These are phyloP conservation scores for Suhomyces faveliae DNA, from an alignment of 805 yeast species.

Conservation along the genomic window DNA sequence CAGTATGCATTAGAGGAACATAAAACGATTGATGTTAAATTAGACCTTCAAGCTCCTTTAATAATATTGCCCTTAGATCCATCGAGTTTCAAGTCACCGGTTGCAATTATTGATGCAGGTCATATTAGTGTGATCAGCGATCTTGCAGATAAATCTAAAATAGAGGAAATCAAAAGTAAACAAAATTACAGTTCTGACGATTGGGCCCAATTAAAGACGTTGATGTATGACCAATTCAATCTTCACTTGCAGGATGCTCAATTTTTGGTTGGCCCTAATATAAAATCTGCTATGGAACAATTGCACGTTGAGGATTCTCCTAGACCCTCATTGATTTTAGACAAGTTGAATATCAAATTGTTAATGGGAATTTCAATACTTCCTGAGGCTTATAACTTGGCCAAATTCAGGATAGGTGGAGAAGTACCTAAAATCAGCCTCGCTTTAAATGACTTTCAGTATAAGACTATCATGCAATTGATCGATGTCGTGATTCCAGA, in stretches of 20 bases:
- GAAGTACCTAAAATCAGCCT: conserved; percentile 71
- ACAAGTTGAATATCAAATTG: conserved; percentile 71
- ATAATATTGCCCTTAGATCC: conserved; percentile 85
- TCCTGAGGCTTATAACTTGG: conserved; percentile 72
- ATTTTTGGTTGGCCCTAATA: conserved; percentile 78
- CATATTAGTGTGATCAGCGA: conserved; percentile 84
- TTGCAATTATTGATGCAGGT: conserved; percentile 93
- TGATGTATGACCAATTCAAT: conserved; percentile 88
- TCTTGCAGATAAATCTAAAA: conserved; percentile 64
- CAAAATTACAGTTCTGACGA: conserved; percentile 60
- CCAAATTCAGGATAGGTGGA: conserved; percentile 73
- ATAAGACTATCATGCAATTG: conserved; percentile 79
- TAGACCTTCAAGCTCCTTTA: conserved; percentile 92
- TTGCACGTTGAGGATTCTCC: conserved; percentile 46
- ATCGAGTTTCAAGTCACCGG: conserved; percentile 76
- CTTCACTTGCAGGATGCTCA: conserved; percentile 82
- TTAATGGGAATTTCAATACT: conserved; percentile 79
- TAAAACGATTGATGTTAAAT: conserved; percentile 78
- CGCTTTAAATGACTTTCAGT: conserved; percentile 83
- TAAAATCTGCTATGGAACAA: conserved; percentile 73
- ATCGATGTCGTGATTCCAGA: conserved; percentile 67
- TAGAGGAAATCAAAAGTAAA: conserved; percentile 68
- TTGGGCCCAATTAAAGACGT: conserved; percentile 69
- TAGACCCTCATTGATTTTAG: conserved; percentile 64
- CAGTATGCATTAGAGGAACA: conserved; percentile 95